Evolutionary conservation across 441 rosid genomes (phyloP), one percentile per base, ranked within the genome.

Genomic region (Adansonia gregorii): DNA sequence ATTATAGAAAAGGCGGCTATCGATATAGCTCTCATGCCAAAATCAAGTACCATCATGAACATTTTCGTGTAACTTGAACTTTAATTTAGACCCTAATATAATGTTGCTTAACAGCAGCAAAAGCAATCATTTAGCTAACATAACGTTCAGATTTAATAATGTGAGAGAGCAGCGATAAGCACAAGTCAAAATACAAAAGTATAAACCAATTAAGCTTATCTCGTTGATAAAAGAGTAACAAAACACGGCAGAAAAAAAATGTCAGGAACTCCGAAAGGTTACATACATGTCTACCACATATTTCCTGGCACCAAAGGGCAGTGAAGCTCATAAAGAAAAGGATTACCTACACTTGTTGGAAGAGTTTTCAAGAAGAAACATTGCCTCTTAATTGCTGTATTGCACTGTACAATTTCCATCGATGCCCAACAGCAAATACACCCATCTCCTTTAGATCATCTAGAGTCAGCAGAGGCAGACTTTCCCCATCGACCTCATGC

Each of bases 371-470:
- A 64, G 66, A 31, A 73, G 83, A 82, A 73, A 74, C 51, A 9
- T 15, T 74, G 7, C 52, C 74, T 76, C 84, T 78, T 20, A 87
- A 69, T 61, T 75, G 86, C 74, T 77, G 85, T 79, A 89, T 89
- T 48, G 88, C 86, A 15, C 72, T 73, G 83, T 86, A 87, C 43
- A 89, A 69, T 82, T 87, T 89, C 85, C 92, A 78, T 71, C 87
- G 86, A 81, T 87, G 78, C 46, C 92, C 92, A 51, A 89, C 86
- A 54, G 92, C 89, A 17, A 59, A 56, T 8, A 87, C 67, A 20
- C 90, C 92, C 83, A 89, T 89, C 76, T 89, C 92, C 83, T 85
- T 87, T 70, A 89, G 92, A 82, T 89, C 92, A 80, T 84, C 87
- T 46, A 86, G 74, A 12, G 92, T 89, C 78, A 89, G 90, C 2